Evolutionary conservation across 176 grass and related monocot species (phyloP).

Genomic region (Bolboschoenus planiculmis): DNA sequence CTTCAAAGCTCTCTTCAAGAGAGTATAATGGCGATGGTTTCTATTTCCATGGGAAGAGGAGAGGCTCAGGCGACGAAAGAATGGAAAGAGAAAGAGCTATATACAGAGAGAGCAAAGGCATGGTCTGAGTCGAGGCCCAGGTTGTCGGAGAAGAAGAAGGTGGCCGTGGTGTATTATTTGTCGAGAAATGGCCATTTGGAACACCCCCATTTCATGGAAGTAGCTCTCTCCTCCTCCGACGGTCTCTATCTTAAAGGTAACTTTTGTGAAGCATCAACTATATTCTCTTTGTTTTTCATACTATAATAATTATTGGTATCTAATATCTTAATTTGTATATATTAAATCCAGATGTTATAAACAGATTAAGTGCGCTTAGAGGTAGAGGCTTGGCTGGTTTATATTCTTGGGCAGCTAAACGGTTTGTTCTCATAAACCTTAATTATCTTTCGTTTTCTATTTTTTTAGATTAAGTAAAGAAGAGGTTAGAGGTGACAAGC

Average conservation of each 20-base stretch:
- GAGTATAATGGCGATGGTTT: slow-evolving; percentile 24
- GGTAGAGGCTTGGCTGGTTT: slow-evolving; percentile 67
- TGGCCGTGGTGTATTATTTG: slow-evolving; percentile 80
- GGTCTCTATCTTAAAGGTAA: slow-evolving; percentile 86
- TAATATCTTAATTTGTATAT: neutral
- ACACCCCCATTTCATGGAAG: slow-evolving; percentile 95
- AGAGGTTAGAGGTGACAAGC: neutral
- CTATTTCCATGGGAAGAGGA: slow-evolving; percentile 20
- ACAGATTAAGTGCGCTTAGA: slow-evolving; percentile 60
- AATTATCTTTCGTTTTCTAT: neutral
- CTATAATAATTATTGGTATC: neutral
- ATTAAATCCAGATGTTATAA: slow-evolving; percentile 52
- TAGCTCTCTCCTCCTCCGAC: slow-evolving; percentile 35
- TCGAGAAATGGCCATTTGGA: slow-evolving; percentile 71
- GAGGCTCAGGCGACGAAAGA: slow-evolving; percentile 9
- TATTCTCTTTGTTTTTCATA: neutral
- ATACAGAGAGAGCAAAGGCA: slow-evolving; percentile 35
- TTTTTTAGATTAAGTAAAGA: neutral
- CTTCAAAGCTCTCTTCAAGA: neutral
- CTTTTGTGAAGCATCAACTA: neutral
- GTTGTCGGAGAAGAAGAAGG: slow-evolving; percentile 31
- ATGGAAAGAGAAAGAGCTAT: slow-evolving; percentile 42
- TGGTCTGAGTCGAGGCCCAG: slow-evolving; percentile 16
- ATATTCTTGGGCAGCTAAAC: slow-evolving; percentile 86
- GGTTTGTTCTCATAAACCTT: slow-evolving; percentile 29